phyloP scores from a whole-genome alignment of 208 protist genomes.

The Acanthamoeba rhysodes region DNA sequence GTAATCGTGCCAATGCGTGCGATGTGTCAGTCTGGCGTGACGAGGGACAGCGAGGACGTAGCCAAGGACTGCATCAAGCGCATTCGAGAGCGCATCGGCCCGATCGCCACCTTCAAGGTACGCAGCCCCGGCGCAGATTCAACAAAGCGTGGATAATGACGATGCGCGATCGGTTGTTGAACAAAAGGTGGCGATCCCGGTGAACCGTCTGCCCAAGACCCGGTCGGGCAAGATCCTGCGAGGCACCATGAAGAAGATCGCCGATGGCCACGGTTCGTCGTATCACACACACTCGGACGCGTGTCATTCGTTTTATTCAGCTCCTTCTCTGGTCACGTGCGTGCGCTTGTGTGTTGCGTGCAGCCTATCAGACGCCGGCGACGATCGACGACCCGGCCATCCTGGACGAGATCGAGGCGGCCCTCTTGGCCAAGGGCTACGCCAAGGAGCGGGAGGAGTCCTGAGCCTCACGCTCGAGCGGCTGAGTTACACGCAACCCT shows the following conservation, averaged over 20 bases:
- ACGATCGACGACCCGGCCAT: conserved; percentile 59
- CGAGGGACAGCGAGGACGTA: background rate
- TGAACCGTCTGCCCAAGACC: conserved; percentile 48
- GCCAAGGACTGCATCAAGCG: conserved; percentile 23
- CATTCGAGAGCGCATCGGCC: conserved; percentile 36
- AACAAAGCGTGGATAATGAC: too few relatives aligned
- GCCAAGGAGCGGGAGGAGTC: conserved; percentile 26
- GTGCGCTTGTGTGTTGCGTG: background rate
- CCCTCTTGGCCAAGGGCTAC: conserved; percentile 47
- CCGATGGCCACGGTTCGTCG: background rate
- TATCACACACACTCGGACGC: background rate
- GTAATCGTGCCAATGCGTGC: background rate
- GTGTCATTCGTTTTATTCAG: background rate
- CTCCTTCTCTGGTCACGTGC: background rate
- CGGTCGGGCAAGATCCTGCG: conserved; percentile 74
- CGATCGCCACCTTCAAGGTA: conserved; percentile 62
- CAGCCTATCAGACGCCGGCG: conserved; percentile 47
- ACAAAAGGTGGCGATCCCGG: conserved; percentile 1
- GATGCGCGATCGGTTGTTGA: background rate
- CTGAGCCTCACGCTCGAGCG: background rate
- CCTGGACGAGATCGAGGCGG: conserved; percentile 37
- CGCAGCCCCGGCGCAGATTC: too few relatives aligned
- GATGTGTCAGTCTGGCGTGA: background rate
- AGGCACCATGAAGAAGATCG: conserved; percentile 67
- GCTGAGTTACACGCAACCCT: background rate